These are phyloP conservation scores for Paraphysoderma sedebokerense DNA, from an alignment of 371 early-diverging fungal species.

Conservation along the genomic window DNA sequence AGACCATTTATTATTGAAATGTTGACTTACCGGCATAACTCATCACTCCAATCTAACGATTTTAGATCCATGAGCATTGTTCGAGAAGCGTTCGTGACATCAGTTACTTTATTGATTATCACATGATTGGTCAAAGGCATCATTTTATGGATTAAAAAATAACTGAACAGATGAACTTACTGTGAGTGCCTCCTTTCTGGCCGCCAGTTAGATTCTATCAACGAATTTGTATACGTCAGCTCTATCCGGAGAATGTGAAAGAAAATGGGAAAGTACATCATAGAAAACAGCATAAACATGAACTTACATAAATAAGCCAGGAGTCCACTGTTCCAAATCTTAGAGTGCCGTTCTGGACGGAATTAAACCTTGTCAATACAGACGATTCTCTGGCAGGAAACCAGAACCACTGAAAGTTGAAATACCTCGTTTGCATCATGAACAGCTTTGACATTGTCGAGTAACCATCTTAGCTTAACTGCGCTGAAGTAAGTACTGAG, in stretches of 20 bases:
- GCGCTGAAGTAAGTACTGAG: slow-evolving; percentile 87
- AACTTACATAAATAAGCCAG: slow-evolving; percentile 73
- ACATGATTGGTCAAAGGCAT: neutral
- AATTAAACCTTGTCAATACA: neutral
- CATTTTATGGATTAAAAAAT: neutral
- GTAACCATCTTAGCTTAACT: slow-evolving; percentile 79
- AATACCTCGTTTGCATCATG: slow-evolving; percentile 43
- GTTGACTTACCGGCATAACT: neutral
- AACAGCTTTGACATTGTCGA: slow-evolving; percentile 59
- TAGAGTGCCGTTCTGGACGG: slow-evolving; percentile 36
- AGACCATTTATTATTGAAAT: neutral
- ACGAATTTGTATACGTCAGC: neutral
- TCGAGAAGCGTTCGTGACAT: slow-evolving; percentile 88
- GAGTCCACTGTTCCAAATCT: slow-evolving; percentile 85
- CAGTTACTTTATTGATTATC: slow-evolving; percentile 28
- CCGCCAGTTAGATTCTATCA: slow-evolving; percentile 67
- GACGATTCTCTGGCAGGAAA: neutral
- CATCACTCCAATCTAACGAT: slow-evolving; percentile 62
- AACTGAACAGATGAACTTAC: neutral
- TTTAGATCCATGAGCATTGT: slow-evolving; percentile 86
- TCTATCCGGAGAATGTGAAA: too few relatives aligned
- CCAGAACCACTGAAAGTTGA: too few relatives aligned
- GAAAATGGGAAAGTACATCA: slow-evolving; percentile 2
- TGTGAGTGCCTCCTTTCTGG: slow-evolving; percentile 40
- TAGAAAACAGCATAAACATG: neutral